phyloP scores from a whole-genome alignment of 768 basidiomycete species.

The Nevesoporus exiguus region DNA sequence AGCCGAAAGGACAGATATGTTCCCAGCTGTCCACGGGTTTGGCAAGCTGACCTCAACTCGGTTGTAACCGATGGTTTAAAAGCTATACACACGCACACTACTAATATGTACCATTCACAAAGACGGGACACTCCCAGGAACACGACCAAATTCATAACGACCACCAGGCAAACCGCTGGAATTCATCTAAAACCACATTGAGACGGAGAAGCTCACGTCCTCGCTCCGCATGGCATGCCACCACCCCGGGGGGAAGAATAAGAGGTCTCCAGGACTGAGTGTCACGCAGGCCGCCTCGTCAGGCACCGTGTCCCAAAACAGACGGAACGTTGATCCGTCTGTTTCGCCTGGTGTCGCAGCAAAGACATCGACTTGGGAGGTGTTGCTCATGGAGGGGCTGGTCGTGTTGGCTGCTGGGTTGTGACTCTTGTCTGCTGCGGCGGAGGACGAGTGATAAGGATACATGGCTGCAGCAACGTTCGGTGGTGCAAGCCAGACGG shows the following conservation, averaged over 20 bases:
- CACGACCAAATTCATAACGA: conserved; percentile 5
- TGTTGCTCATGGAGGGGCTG: conserved; percentile 67
- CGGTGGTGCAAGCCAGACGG: conserved; percentile 89
- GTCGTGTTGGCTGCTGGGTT: conserved; percentile 40
- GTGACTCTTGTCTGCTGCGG: conserved; percentile 19
- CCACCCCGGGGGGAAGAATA: conserved; percentile 91
- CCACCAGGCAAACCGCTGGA: conserved; percentile 24
- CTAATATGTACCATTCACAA: conserved; percentile 3
- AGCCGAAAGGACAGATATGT: conserved; percentile 11
- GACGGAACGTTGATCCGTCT: conserved; percentile 36
- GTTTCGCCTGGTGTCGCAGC: conserved; percentile 6
- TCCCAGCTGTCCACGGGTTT: conserved; percentile 16
- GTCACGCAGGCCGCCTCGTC: conserved; percentile 58
- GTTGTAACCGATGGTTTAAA: conserved; percentile 28
- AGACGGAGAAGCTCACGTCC: conserved; percentile 79
- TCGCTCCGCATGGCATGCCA: conserved; percentile 92
- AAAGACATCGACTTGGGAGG: conserved; percentile 82
- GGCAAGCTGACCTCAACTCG: conserved; percentile 20
- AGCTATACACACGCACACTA: conserved; percentile 12
- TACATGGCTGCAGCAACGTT: conserved; percentile 54
- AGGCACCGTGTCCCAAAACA: conserved; percentile 56
- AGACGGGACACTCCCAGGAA: conserved; percentile 5
- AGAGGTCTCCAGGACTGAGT: conserved; percentile 77
- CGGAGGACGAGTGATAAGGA: conserved; percentile 33
- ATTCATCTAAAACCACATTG: conserved; percentile 79